A percentile compares a stretch with the other conserved stretches of the same genome.
Conservation (phyloP, 495 filamentous ascomycete genomes). For the Neurospora terricola region DNA sequence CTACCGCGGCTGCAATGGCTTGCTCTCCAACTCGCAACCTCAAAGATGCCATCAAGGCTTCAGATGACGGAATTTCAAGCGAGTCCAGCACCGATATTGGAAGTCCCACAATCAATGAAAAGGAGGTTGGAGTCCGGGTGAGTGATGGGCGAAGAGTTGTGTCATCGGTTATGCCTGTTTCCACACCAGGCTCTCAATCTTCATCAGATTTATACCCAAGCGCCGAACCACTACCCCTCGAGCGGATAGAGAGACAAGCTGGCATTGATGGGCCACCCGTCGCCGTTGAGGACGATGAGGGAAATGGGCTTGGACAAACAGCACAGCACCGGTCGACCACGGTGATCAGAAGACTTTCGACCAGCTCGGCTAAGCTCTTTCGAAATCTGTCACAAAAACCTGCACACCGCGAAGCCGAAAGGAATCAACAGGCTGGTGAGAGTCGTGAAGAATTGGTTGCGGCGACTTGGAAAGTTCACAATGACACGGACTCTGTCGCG, state of each 20-base stretch:
- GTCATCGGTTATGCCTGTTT: not conserved
- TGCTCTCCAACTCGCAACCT: not conserved
- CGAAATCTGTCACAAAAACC: slow-evolving; percentile 38
- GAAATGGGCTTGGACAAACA: not conserved
- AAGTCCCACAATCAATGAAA: not conserved
- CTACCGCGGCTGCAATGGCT: slow-evolving; percentile 18
- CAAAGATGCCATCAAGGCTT: not conserved
- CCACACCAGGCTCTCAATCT: not conserved
- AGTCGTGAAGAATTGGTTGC: slow-evolving; percentile 37
- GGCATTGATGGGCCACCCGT: slow-evolving; percentile 37
- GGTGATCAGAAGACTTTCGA: slow-evolving; percentile 37
- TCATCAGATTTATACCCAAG: not conserved
- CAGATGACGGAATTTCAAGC: not conserved
- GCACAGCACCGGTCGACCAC: not conserved
- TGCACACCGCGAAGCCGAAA: slow-evolving; percentile 4
- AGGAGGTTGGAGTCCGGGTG: not conserved
- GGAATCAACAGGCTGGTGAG: slow-evolving; percentile 9
- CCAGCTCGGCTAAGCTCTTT: slow-evolving; percentile 30
- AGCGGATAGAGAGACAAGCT: slow-evolving; percentile 35
- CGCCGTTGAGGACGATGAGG: slow-evolving; percentile 36
- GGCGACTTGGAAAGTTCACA: slow-evolving; percentile 17
- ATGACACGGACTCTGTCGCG: slow-evolving; percentile 38
- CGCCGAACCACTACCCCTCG: slow-evolving; percentile 21
- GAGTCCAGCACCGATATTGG: not conserved
- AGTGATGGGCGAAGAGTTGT: not conserved